Conservation (phyloP, 129 eudicot genomes). For the Tanacetum coccineum region DNA sequence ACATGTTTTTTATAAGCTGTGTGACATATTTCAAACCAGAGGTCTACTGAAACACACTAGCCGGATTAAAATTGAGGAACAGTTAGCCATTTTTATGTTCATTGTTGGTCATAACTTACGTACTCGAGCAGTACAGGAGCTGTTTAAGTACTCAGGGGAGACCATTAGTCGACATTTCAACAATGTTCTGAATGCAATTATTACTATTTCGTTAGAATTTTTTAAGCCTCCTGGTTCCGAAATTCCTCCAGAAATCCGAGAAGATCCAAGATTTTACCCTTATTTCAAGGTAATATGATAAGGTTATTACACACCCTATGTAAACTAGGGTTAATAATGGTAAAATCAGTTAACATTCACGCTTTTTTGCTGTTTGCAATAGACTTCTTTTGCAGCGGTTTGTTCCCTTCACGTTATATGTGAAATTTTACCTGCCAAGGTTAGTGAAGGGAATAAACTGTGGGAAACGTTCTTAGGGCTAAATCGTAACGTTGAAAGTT, state of each 20-base stretch:
- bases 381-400: no score
- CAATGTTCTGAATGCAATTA: constrained; percentile 58
- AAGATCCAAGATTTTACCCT: constrained; percentile 64
- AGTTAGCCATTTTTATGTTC: constrained; percentile 59
- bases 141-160: constrained; percentile 58
- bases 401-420: no score
- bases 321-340: no score
- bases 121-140: constrained; percentile 59
- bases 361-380: no score
- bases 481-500: neutral
- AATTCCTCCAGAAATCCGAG: constrained; percentile 54
- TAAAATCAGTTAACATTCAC: no score
- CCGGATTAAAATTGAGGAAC: constrained; percentile 60
- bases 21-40: constrained; percentile 49
- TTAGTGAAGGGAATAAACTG: no score
- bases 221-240: constrained; percentile 51
- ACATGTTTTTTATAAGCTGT: constrained; percentile 46
- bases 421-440: no score
- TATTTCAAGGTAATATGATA: constrained; percentile 43
- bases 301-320: neutral
- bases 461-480: no score
- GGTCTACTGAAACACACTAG: constrained; percentile 57
- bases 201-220: constrained; percentile 50
- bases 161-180: constrained; percentile 71
- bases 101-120: constrained; percentile 59